Conservation (phyloP, 2,329 filamentous ascomycete genomes). For the Colletotrichum chrysophilum region DNA sequence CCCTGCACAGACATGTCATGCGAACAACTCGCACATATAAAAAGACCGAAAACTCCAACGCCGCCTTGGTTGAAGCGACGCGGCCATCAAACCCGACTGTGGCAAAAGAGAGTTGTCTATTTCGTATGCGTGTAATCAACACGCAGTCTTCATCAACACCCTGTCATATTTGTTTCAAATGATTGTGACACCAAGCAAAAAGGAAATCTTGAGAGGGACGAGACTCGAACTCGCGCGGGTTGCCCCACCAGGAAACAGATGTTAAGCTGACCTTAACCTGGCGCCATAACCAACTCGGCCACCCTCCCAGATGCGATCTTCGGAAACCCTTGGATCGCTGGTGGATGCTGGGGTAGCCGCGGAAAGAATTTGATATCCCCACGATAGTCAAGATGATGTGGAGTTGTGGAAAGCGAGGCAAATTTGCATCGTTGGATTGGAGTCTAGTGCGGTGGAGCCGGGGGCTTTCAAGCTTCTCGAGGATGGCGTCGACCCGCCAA, state of each 20-base stretch:
- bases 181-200: neutral
- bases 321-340: neutral
- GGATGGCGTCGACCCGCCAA: neutral
- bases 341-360: neutral
- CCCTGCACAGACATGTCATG: neutral
- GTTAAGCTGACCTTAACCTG: neutral
- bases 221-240: neutral
- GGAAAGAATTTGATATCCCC: neutral
- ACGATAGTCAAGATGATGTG: neutral
- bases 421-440: neutral
- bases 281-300: neutral
- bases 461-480: neutral
- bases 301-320: neutral
- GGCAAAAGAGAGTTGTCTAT: neutral
- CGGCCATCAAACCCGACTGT: neutral
- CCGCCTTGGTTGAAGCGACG: rapidly evolving
- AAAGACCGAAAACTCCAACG: neutral
- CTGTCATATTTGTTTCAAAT: neutral
- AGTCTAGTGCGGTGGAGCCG: neutral
- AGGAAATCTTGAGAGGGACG: neutral
- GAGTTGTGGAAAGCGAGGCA: neutral
- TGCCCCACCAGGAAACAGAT: neutral
- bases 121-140: neutral
- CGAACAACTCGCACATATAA: neutral
- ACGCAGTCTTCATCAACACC: rapidly evolving